phyloP scores from a whole-genome alignment of 352 stramenopile genomes.

The Globisporangium parvum region DNA sequence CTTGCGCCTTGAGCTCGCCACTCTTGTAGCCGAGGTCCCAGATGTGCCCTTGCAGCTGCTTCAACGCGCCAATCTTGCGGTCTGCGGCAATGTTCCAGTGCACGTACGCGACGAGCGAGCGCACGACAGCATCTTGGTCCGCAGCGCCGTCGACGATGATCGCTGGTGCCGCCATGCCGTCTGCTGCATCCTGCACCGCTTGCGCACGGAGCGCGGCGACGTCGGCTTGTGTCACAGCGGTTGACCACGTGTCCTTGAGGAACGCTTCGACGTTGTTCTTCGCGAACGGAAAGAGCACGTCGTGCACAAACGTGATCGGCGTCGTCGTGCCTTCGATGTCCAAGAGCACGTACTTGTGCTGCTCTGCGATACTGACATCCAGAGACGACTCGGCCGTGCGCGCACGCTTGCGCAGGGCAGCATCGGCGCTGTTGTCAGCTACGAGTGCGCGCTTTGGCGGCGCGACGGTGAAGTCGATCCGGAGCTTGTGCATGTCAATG shows the following conservation, averaged over 20 bases:
- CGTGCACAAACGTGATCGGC: constrained; percentile 95
- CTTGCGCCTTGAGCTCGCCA: constrained; percentile 81
- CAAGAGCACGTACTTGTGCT: constrained; percentile 90
- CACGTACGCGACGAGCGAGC: constrained; percentile 43
- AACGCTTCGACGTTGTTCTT: constrained; percentile 53
- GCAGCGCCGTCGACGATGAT: constrained; percentile 15
- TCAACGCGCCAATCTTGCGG: constrained; percentile 85
- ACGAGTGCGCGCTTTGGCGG: constrained; percentile 19
- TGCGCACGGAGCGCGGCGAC: constrained; percentile 42
- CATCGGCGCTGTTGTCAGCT: constrained; percentile 19
- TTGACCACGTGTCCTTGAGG: constrained; percentile 47
- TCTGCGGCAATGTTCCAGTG: constrained; percentile 70
- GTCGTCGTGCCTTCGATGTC: constrained; percentile 97
- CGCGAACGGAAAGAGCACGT: constrained; percentile 92
- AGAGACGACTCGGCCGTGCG: constrained; percentile 17
- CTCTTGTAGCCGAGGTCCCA: constrained; percentile 84
- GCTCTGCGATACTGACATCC: constrained; percentile 39
- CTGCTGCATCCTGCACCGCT: constrained; percentile 27
- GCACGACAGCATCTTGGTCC: constrained; percentile 23
- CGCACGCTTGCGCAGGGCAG: constrained; percentile 45
- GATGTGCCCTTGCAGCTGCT: constrained; percentile 89
- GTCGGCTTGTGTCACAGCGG: constrained; percentile 39
- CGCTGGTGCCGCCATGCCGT: constrained; percentile 23
- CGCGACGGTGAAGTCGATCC: constrained; percentile 63
- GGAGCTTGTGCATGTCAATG: constrained; percentile 87